Percentiles rank a stretch among this genome's conserved stretches.
phyloP scores from a whole-genome alignment of 148 eudicot genomes.

The Fallopia convolvulus region DNA sequence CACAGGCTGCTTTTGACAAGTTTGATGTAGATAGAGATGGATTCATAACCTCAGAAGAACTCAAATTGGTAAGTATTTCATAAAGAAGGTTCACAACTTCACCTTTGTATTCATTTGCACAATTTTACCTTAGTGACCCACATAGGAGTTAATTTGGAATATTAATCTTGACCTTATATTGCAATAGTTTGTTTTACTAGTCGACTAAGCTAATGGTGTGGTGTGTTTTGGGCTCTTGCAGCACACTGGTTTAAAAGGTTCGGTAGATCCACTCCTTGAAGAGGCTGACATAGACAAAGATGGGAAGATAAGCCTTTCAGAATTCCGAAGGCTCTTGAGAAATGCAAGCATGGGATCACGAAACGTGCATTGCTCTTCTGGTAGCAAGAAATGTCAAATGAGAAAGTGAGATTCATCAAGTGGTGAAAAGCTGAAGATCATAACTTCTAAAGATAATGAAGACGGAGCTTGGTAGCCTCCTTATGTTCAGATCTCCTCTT shows the following conservation, averaged over 20 bases:
- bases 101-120: neutral
- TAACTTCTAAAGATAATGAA: neutral
- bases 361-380: conserved; percentile 30
- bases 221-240: conserved; percentile 18
- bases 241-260: conserved; percentile 90
- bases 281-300: conserved; percentile 94
- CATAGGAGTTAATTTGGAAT: too few relatives aligned
- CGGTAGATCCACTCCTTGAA: conserved; percentile 81
- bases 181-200: neutral
- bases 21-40: conserved; percentile 93
- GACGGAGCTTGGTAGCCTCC: neutral
- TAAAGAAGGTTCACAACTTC: neutral
- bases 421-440: neutral
- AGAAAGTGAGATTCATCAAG: neutral
- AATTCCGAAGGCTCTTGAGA: conserved; percentile 82
- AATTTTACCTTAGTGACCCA: too few relatives aligned
- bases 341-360: conserved; percentile 78
- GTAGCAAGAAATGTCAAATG: neutral
- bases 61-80: conserved; percentile 53
- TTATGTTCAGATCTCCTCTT: neutral
- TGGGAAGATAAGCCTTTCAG: conserved; percentile 81
- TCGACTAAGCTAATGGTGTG: neutral
- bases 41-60: conserved; percentile 85
- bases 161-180: neutral
- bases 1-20: conserved; percentile 93